Conservation (phyloP, 345 rosid genomes). For the Trapa incisa region DNA sequence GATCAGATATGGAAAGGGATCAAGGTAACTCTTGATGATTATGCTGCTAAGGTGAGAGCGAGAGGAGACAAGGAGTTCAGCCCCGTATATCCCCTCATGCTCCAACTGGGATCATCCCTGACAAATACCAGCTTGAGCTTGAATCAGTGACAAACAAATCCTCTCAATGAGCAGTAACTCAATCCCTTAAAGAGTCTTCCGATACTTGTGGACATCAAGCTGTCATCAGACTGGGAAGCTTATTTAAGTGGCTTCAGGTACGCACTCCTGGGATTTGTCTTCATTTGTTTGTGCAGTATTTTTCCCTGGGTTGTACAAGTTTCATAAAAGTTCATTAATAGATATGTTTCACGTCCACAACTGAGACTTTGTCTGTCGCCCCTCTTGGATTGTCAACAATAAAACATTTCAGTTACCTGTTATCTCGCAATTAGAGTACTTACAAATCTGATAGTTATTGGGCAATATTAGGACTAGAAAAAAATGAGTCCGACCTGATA, state of each 20-base stretch:
- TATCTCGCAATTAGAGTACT: too few species aligned
- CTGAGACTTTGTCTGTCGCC: neutral
- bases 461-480: neutral
- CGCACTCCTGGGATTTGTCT: neutral
- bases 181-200: neutral
- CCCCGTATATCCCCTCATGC: conserved; percentile 94
- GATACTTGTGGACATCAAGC: neutral
- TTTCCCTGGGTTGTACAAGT: neutral
- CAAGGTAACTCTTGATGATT: conserved; percentile 92
- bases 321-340: neutral
- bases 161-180: neutral
- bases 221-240: neutral
- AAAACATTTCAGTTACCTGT: neutral
- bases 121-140: conserved; percentile 25
- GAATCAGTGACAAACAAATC: neutral
- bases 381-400: neutral
- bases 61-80: conserved; percentile 98
- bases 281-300: neutral
- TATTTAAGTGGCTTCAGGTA: neutral
- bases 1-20: conserved; percentile 98
- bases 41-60: conserved; percentile 56
- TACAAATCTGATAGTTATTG: too few species aligned
- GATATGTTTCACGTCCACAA: neutral
- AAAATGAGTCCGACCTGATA: too few species aligned
- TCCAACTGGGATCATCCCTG: conserved; percentile 65